phyloP scores from a whole-genome alignment of 352 stramenopile genomes.

The Globisporangium polare region DNA sequence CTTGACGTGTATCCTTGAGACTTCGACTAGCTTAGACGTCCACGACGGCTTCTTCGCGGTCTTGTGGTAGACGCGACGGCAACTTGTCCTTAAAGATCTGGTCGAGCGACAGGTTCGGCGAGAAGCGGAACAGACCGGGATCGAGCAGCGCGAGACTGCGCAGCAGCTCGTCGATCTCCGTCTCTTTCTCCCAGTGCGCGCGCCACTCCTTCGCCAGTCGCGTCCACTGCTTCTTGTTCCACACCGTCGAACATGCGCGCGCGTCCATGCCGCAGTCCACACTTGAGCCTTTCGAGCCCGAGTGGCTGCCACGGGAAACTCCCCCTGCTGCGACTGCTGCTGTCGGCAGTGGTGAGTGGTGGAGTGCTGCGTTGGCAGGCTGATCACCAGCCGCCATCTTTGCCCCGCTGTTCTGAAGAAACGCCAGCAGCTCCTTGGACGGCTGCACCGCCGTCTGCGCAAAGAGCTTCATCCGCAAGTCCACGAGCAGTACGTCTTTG shows the following conservation, averaged over 20 bases:
- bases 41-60: slow-evolving; percentile 64
- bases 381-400: slow-evolving; percentile 9
- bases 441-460: slow-evolving; percentile 28
- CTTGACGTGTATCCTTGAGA: not conserved
- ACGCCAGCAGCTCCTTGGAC: slow-evolving; percentile 41
- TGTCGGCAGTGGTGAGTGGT: not conserved
- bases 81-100: slow-evolving; percentile 79
- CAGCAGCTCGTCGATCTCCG: slow-evolving; percentile 24
- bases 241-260: slow-evolving; percentile 21
- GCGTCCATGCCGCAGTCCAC: slow-evolving; percentile 20
- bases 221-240: slow-evolving; percentile 48
- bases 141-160: slow-evolving; percentile 31
- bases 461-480: slow-evolving; percentile 50
- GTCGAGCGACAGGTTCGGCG: slow-evolving; percentile 39
- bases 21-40: slow-evolving; percentile 71
- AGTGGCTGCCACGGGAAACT: not conserved
- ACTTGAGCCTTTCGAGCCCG: not conserved
- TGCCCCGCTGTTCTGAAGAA: slow-evolving; percentile 27
- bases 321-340: not conserved
- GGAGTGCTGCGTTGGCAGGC: slow-evolving; percentile 10
- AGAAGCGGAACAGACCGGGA: slow-evolving; percentile 20
- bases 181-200: slow-evolving; percentile 43
- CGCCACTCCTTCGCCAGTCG: slow-evolving; percentile 42
- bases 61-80: slow-evolving; percentile 56
- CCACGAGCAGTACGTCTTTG: slow-evolving; percentile 33